Percentiles rank a stretch among this genome's conserved stretches.
Evolutionary conservation across 768 basidiomycete genomes (phyloP).

Genomic region (Boletales sp.): DNA sequence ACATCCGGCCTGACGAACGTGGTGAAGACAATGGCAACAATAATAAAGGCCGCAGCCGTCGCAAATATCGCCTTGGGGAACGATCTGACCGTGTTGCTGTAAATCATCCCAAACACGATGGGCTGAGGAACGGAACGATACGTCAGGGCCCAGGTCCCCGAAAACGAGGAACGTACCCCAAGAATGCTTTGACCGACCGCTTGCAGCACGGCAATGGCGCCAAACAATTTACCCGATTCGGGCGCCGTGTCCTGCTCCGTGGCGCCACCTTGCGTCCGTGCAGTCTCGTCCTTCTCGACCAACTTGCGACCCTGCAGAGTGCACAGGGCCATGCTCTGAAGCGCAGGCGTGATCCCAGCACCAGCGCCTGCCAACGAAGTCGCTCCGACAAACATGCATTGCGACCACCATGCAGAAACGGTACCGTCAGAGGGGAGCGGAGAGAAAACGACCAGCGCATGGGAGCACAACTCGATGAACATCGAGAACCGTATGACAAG

Average conservation of each 20-base stretch:
- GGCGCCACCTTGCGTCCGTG: slow-evolving; percentile 5
- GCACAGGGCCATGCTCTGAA: slow-evolving; percentile 72
- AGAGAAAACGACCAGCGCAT: slow-evolving; percentile 54
- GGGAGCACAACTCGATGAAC: slow-evolving; percentile 62
- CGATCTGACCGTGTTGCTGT: slow-evolving; percentile 56
- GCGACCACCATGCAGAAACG: slow-evolving; percentile 23
- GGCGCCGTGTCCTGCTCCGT: slow-evolving; percentile 32
- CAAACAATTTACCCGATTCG: slow-evolving; percentile 58
- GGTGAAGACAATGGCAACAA: slow-evolving; percentile 46
- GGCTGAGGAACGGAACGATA: slow-evolving; percentile 43
- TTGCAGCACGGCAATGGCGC: slow-evolving; percentile 65
- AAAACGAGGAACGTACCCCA: slow-evolving; percentile 32
- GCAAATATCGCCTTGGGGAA: slow-evolving; percentile 70
- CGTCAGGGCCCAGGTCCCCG: slow-evolving; percentile 10
- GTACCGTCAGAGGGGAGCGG: slow-evolving; percentile 39
- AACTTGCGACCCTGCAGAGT: slow-evolving; percentile 40
- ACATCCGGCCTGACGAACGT: slow-evolving; percentile 37
- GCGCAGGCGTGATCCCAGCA: slow-evolving; percentile 63
- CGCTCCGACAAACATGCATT: slow-evolving; percentile 51
- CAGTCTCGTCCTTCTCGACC: slow-evolving; percentile 36
- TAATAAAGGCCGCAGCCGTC: slow-evolving; percentile 53
- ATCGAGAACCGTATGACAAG: slow-evolving; percentile 62
- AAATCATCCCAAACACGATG: slow-evolving; percentile 62
- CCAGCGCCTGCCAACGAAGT: slow-evolving; percentile 65
- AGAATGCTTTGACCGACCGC: slow-evolving; percentile 63